Evolutionary conservation across 495 filamentous ascomycete genomes (phyloP).

Genomic region (Podospora tetraspora): DNA sequence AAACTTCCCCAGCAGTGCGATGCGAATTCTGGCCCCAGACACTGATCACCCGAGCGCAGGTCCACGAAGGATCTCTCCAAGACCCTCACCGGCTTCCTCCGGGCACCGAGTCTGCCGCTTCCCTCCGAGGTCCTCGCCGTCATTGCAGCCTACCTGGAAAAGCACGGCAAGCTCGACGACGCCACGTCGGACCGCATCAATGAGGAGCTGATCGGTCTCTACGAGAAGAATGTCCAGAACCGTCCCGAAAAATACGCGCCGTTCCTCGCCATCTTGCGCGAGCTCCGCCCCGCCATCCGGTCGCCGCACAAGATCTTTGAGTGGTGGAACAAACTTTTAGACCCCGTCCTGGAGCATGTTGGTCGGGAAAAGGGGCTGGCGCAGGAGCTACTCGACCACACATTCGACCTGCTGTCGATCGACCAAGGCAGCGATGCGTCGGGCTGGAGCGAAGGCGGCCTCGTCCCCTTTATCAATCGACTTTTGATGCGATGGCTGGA

Average conservation of each 20-base stretch:
- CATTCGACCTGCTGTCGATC: conserved; percentile 50
- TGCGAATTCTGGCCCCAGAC: background rate
- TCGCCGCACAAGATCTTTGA: conserved; percentile 49
- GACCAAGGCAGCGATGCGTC: conserved; percentile 54
- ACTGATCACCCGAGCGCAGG: conserved; percentile 18
- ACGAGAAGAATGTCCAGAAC: conserved; percentile 50
- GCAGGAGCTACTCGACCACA: conserved; percentile 50
- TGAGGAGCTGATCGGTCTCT: conserved; percentile 59
- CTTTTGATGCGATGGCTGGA: conserved; percentile 57
- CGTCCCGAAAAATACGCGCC: conserved; percentile 49
- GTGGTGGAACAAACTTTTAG: conserved; percentile 63
- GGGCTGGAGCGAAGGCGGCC: conserved; percentile 30
- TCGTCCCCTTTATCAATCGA: conserved; percentile 45
- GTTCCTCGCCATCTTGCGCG: conserved; percentile 57
- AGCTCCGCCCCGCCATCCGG: conserved; percentile 53
- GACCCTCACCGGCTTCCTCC: conserved; percentile 50
- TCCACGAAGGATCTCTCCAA: conserved; percentile 57
- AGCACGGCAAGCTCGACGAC: conserved; percentile 54
- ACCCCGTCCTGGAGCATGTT: conserved; percentile 52
- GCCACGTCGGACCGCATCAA: conserved; percentile 56
- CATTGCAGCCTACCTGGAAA: conserved; percentile 57
- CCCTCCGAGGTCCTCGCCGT: conserved; percentile 53
- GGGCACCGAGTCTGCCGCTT: conserved; percentile 51
- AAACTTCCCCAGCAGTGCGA: no score
- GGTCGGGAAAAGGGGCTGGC: conserved; percentile 54